Conservation (phyloP, 768 basidiomycete species). For the Pleurotus cornucopiae region DNA sequence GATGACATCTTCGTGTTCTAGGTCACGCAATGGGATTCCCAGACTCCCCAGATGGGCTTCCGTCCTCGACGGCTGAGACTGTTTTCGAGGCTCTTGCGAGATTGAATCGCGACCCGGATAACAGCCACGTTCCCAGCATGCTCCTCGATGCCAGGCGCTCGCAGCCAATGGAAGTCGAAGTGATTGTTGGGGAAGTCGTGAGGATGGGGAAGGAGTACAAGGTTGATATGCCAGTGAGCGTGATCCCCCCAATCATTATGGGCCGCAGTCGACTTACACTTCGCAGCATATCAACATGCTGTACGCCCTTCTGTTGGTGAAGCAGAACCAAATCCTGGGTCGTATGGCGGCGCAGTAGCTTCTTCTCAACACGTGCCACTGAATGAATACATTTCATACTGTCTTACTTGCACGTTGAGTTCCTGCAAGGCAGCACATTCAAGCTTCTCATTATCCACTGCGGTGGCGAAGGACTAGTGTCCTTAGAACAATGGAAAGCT, state of each 20-base stretch:
- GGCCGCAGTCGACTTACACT: neutral
- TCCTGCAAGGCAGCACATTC: too few relatives aligned
- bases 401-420: too few relatives aligned
- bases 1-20: slow-evolving; percentile 8
- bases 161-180: slow-evolving; percentile 64
- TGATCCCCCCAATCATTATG: neutral
- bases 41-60: slow-evolving; percentile 40
- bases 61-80: slow-evolving; percentile 34
- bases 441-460: too few relatives aligned
- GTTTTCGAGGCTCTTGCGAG: slow-evolving; percentile 34
- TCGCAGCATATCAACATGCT: slow-evolving; percentile 55
- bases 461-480: too few relatives aligned
- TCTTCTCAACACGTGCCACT: too few relatives aligned
- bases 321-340: slow-evolving; percentile 59
- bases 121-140: slow-evolving; percentile 56
- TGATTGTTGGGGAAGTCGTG: slow-evolving; percentile 59
- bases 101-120: slow-evolving; percentile 37
- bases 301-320: slow-evolving; percentile 54
- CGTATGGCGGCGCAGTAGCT: slow-evolving; percentile 13
- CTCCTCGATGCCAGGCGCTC: slow-evolving; percentile 51
- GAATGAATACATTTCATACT: too few relatives aligned
- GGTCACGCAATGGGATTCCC: slow-evolving; percentile 45
- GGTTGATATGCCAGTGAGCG: slow-evolving; percentile 47
- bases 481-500: neutral
- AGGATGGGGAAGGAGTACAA: slow-evolving; percentile 40